Base-by-base conservation (phyloP, 2,329 filamentous ascomycete genomes). In the Paraphoma chrysanthemicola region DNA sequence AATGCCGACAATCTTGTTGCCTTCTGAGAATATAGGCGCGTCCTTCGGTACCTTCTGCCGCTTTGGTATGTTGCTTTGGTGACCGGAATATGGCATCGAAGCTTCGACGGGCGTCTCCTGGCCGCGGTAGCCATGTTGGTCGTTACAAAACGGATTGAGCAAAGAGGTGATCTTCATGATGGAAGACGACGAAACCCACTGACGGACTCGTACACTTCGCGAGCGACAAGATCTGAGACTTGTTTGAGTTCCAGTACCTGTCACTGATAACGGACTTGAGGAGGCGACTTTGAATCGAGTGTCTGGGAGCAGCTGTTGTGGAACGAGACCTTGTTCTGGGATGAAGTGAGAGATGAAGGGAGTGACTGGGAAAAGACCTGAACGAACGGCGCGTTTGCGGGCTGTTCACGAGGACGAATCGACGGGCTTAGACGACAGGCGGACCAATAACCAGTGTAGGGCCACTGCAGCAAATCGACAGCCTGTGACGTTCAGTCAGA, bases 11-110 rank as follows among this genome's bases (percentile, higher is more conserved):
- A 86, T 80, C 56, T 83, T 83, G 45, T 62, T 65, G 14, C 85
- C 86, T 66, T 85, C 86, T 29, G 82, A 81, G 71, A 90, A 88
- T 7, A 89, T 77, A 0, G 86, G 83, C 29, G 82, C 83, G 66
- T 90, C 87, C 73, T 90, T 92, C 55, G 83, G 79, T 69, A 88
- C 80, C 77, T 88, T 91, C 61, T 83, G 82, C 38, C 74, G 72
- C 59, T 73, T 78, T 8, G 67, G 57, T 4, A 51, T 38, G 4
- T 51, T 47, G 14, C 55, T 50, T 1, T 60, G 30, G 9, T 60
- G 45, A 33, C 50, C 48, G 9, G 56, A 48, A 11, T 55, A 52
- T 43, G 60, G 56, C 17, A 54, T 45, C 11, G 48, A 58, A 29
- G 59, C 43, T 31, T 59, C 60, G 30, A 47, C 49, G 31, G 67